A percentile compares a stretch with the other conserved stretches of the same genome.
These are phyloP conservation scores for Salvia sclarea DNA, from an alignment of 305 asterid species.

Conservation along the genomic window DNA sequence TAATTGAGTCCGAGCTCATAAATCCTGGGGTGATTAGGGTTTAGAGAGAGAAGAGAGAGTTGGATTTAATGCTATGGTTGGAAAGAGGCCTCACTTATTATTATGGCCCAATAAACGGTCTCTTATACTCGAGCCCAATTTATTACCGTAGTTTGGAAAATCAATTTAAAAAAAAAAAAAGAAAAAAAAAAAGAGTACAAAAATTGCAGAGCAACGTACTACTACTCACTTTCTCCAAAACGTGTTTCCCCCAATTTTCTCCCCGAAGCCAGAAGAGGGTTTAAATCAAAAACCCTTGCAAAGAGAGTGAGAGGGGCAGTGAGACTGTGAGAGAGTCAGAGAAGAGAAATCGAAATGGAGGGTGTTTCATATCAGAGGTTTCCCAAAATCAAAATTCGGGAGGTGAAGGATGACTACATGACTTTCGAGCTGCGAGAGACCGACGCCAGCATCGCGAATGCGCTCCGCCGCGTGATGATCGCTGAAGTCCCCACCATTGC, in stretches of 20 bases:
- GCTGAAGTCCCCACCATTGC: constrained; percentile 97
- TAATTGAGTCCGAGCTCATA: background rate
- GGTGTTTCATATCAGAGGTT: constrained; percentile 77
- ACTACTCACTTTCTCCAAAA: background rate
- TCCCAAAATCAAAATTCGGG: constrained; percentile 83
- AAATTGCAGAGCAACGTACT: constrained; percentile 2
- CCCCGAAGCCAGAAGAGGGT: constrained; percentile 24
- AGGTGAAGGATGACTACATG: constrained; percentile 65
- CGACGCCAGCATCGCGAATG: constrained; percentile 92
- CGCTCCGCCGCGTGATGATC: constrained; percentile 99
- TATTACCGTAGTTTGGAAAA: background rate
- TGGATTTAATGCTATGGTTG: background rate
- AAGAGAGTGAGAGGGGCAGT: background rate
- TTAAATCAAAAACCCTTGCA: constrained; percentile 35
- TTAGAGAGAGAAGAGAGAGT: background rate
- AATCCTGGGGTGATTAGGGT: constrained; percentile 23
- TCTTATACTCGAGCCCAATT: background rate
- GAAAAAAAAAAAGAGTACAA: background rate
- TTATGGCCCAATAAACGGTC: constrained; percentile 7
- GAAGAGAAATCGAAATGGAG: constrained; percentile 48
- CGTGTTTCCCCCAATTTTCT: background rate
- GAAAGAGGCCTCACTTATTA: background rate
- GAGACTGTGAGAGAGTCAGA: constrained; percentile 24
- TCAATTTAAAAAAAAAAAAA: background rate
- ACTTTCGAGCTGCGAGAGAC: constrained; percentile 94